A percentile compares a stretch with the other conserved stretches of the same genome.
Conservation (phyloP, 805 yeast genomes). For the Yamadazyma philogaea region DNA sequence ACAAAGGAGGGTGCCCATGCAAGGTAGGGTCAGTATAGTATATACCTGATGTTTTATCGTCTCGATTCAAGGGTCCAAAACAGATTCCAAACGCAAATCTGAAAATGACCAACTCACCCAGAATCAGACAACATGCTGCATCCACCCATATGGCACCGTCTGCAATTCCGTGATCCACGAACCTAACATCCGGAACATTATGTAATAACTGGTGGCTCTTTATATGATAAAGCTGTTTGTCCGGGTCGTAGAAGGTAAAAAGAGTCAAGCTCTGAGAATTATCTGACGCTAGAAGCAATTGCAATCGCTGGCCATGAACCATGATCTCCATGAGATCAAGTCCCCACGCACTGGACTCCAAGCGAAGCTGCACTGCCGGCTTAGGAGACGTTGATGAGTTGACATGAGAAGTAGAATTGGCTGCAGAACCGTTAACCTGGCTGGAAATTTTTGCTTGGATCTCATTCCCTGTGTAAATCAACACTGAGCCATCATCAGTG, state of each 20-base stretch:
- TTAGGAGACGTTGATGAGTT: not conserved
- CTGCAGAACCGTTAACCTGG: constrained; percentile 7
- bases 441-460: not conserved
- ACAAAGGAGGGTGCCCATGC: constrained; percentile 20
- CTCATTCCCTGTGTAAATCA: constrained; percentile 22
- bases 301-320: constrained; percentile 15
- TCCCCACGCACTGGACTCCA: constrained; percentile 61
- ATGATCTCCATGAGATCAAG: constrained; percentile 40
- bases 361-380: constrained; percentile 19
- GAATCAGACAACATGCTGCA: constrained; percentile 42
- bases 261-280: constrained; percentile 48
- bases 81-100: constrained; percentile 26
- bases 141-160: constrained; percentile 23
- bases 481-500: constrained; percentile 52
- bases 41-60: constrained; percentile 12
- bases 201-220: constrained; percentile 45
- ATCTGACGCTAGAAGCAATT: constrained; percentile 49
- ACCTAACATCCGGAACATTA: constrained; percentile 53
- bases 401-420: not conserved
- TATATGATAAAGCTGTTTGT: constrained; percentile 26
- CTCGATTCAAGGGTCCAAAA: constrained; percentile 22
- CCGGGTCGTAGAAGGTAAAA: constrained; percentile 30
- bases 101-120: constrained; percentile 44
- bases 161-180: constrained; percentile 21
- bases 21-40: constrained; percentile 29